Evolutionary conservation across 345 rosid species (phyloP).

Genomic region (Carallia pectinifolia): DNA sequence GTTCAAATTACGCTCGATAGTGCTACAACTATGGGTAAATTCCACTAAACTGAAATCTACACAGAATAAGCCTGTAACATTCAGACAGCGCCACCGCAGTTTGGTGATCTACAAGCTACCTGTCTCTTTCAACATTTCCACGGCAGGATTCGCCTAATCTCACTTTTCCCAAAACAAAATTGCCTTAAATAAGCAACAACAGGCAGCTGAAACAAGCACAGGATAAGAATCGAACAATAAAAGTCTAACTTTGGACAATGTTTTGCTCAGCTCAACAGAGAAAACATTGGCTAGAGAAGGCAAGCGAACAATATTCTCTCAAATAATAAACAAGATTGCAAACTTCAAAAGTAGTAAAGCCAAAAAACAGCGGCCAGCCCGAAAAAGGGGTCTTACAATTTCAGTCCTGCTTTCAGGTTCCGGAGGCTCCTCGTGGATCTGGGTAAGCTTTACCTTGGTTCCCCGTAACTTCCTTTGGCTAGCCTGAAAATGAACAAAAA

Average conservation of each 20-base stretch:
- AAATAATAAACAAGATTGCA: neutral
- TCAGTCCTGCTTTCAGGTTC: conserved; percentile 20
- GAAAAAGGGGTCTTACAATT: conserved; percentile 17
- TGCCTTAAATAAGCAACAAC: conserved; percentile 2
- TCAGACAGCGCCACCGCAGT: neutral
- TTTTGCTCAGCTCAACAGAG: conserved; percentile 3
- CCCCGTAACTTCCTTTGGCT: conserved; percentile 22
- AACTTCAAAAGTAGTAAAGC: neutral
- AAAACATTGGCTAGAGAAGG: neutral
- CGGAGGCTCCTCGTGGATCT: conserved; percentile 26
- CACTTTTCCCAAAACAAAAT: conserved; percentile 1
- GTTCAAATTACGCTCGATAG: neutral
- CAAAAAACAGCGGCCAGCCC: neutral
- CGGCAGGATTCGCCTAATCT: neutral
- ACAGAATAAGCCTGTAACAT: neutral
- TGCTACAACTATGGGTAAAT: neutral
- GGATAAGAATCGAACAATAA: neutral
- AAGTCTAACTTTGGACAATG: too few species aligned
- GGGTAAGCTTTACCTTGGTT: conserved; percentile 21
- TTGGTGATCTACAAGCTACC: neutral
- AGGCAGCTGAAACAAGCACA: neutral
- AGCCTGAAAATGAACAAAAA: conserved; percentile 16
- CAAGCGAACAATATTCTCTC: neutral
- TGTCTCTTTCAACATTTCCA: neutral
- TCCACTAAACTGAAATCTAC: neutral